Percentiles rank a stretch among this genome's conserved stretches.
These are phyloP conservation scores for Exophiala xenobiotica DNA, from an alignment of 2,329 filamentous ascomycete species.

Conservation along the genomic window DNA sequence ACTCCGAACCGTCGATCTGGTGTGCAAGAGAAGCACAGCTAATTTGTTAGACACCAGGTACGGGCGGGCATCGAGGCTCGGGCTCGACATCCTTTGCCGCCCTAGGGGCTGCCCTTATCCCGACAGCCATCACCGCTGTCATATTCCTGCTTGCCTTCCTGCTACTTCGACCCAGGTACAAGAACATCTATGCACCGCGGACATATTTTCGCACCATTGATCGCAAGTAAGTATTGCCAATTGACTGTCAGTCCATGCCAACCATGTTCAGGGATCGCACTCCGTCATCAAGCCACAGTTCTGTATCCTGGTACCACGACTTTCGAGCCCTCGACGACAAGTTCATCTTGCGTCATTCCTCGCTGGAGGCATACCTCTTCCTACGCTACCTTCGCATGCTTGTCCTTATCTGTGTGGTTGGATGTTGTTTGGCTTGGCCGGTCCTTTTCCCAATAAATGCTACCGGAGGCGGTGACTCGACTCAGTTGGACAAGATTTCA, in stretches of 20 bases:
- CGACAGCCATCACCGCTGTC: slow-evolving; percentile 45
- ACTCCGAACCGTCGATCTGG: background rate
- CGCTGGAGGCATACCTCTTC: slow-evolving; percentile 88
- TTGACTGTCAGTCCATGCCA: background rate
- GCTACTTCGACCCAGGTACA: slow-evolving; percentile 45
- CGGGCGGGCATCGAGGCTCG: slow-evolving; percentile 24
- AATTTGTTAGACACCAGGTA: slow-evolving; percentile 20
- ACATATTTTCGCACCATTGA: slow-evolving; percentile 33
- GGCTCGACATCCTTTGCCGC: slow-evolving; percentile 51
- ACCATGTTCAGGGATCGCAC: slow-evolving; percentile 24
- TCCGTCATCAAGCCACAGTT: slow-evolving; percentile 26
- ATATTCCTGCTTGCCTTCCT: slow-evolving; percentile 49
- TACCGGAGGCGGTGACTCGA: slow-evolving; percentile 68
- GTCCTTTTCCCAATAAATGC: slow-evolving; percentile 86
- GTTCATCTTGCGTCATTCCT: slow-evolving; percentile 84
- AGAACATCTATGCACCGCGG: slow-evolving; percentile 49
- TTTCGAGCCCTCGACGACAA: slow-evolving; percentile 64
- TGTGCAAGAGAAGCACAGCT: too few species aligned
- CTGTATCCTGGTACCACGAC: slow-evolving; percentile 31
- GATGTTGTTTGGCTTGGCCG: slow-evolving; percentile 81
- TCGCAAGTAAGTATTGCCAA: slow-evolving; percentile 35
- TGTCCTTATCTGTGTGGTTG: slow-evolving; percentile 74
- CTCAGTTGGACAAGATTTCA: slow-evolving; percentile 74
- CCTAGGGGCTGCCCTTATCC: slow-evolving; percentile 50
- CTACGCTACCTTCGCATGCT: slow-evolving; percentile 81